Base-by-base conservation (phyloP, 2,329 filamentous ascomycete species). In the Incumbomyces lentus region DNA sequence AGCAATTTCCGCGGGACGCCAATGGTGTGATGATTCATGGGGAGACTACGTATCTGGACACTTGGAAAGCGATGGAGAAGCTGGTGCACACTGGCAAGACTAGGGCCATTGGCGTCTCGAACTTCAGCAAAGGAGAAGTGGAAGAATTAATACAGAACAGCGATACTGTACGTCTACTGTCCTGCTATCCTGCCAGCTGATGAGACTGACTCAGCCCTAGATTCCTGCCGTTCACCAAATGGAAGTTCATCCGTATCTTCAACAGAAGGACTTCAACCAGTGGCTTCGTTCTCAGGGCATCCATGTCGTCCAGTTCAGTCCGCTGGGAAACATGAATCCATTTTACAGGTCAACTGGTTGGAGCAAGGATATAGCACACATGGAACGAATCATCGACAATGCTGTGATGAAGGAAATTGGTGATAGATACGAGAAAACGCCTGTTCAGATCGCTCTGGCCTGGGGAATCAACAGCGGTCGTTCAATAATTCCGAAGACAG, bases 241-340 rank as follows among this genome's bases (percentile, higher is more conserved):
- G 52, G 81, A 84, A 60, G 78, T 78, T 43, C 79, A 84, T 60
- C 79, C 81, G 1, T 82, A 81, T 56, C 69, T 84, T 10, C 81
- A 82, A 59, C 81, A 78, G 59, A 65, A 66, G 1, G 68, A 74
- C 14, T 64, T 85, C 22, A 62, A 81, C 6, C 65, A 72, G 12
- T 79, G 73, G 62, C 78, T 73, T 64, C 63, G 73, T 44, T 61
- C 69, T 52, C 74, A 81, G 60, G 68, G 68, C 50, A 82, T 84
- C 51, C 67, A 76, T 49, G 62, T 82, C 39, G 74, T 77, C 56
- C 79, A 79, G 3, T 83, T 83, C 64, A 81, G 76, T 34, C 79
- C 80, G 3, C 72, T 83, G 17, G 79, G 72, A 12, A 77, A 76
- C 63, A 78, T 38, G 36, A 38, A 38, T 12, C n/a, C 13, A 1